Percentiles rank a stretch among this genome's conserved stretches.
Conservation (phyloP, 257 asterid genomes). For the Solanum piurae region DNA sequence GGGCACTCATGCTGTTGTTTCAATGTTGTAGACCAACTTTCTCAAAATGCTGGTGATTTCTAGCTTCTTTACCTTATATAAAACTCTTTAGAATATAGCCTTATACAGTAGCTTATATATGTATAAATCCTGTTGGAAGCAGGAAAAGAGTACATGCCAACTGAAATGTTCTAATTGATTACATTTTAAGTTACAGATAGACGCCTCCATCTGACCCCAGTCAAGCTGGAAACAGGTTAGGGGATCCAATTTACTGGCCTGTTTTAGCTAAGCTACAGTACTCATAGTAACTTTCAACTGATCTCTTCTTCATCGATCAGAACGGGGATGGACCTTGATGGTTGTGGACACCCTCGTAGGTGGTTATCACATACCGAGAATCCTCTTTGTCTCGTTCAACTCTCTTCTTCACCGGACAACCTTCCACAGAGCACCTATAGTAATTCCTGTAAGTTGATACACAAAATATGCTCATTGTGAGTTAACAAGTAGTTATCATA, state of each 20-base stretch:
- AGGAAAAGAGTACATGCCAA: background rate
- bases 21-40: background rate
- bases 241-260: background rate
- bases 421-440: constrained; percentile 67
- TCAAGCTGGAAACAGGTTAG: background rate
- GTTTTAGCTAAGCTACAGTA: background rate
- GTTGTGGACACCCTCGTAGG: constrained; percentile 84
- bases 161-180: background rate
- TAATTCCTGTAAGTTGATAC: constrained; percentile 57
- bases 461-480: background rate
- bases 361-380: constrained; percentile 58
- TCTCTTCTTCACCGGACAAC: constrained; percentile 89
- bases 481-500: background rate
- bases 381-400: constrained; percentile 86
- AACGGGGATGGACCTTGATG: constrained; percentile 45
- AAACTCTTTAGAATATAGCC: background rate
- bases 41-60: background rate
- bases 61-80: background rate
- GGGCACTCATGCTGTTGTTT: background rate
- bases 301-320: constrained; percentile 9
- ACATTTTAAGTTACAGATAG: background rate
- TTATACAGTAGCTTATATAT: background rate
- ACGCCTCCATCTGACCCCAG: background rate
- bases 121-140: background rate
- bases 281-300: background rate